phyloP scores from a whole-genome alignment of 2,329 filamentous ascomycete species.

The Colletotrichum cuscutae region DNA sequence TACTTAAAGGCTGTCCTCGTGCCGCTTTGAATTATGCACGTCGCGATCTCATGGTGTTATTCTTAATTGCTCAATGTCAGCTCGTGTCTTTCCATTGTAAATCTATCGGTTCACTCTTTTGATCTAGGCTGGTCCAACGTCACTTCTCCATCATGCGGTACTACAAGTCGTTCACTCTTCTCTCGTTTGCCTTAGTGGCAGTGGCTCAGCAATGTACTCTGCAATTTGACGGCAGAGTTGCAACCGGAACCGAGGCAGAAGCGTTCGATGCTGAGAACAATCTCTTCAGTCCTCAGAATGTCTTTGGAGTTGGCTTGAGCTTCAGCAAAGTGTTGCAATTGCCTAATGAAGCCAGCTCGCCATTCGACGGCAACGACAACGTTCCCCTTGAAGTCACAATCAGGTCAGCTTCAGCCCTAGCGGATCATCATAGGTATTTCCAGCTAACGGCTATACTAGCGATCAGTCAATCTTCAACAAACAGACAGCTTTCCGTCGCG shows the following conservation, averaged over 20 bases:
- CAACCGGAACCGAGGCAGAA: constrained; percentile 47
- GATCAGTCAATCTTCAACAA: constrained; percentile 70
- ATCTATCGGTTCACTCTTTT: constrained; percentile 15
- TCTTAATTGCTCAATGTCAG: background rate
- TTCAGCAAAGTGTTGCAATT: constrained; percentile 63
- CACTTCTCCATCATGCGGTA: constrained; percentile 19
- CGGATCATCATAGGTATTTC: no score
- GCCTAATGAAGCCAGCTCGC: constrained; percentile 45
- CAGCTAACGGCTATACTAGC: constrained; percentile 35
- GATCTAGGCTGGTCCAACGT: constrained; percentile 22
- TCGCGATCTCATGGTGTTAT: no score
- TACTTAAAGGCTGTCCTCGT: no score
- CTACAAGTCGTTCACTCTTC: constrained; percentile 14
- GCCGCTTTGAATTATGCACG: no score
- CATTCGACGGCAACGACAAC: constrained; percentile 56
- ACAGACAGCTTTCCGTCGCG: constrained; percentile 69
- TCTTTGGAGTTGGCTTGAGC: constrained; percentile 62
- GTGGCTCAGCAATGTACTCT: constrained; percentile 43
- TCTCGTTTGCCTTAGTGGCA: constrained; percentile 15
- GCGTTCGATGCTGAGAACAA: constrained; percentile 55
- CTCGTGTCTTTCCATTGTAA: background rate
- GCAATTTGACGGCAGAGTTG: constrained; percentile 59
- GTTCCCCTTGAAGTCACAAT: constrained; percentile 64
- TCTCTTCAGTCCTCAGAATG: constrained; percentile 61
- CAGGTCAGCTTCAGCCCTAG: constrained; percentile 6